Conservation (phyloP, 2,329 filamentous ascomycete species). For the Cladosporium velox region DNA sequence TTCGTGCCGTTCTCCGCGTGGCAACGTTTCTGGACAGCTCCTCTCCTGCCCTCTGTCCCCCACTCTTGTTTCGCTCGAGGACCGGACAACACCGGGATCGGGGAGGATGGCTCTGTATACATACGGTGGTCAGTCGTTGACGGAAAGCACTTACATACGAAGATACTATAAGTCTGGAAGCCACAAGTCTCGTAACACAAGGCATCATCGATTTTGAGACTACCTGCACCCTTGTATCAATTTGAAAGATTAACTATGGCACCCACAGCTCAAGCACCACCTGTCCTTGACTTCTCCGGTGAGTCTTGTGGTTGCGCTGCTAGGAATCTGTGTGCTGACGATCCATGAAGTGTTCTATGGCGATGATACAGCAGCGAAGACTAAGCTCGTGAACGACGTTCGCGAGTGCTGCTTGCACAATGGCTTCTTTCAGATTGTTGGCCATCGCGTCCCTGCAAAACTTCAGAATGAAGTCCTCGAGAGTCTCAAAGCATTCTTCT, state of each 20-base stretch:
- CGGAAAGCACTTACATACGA: not conserved
- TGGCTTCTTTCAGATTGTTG: conserved; percentile 51
- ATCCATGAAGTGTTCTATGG: conserved; percentile 12
- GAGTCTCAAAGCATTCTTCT: conserved; percentile 46
- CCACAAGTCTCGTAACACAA: not conserved
- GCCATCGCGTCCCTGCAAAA: conserved; percentile 43
- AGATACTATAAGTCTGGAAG: not conserved
- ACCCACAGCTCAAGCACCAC: conserved; percentile 15
- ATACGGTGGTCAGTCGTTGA: not conserved
- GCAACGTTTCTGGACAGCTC: not conserved
- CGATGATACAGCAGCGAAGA: conserved; percentile 10
- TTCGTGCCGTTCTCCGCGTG: not conserved
- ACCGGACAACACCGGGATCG: not conserved
- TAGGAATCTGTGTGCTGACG: not conserved
- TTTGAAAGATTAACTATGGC: not conserved
- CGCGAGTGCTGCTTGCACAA: conserved; percentile 16
- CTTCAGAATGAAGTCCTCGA: conserved; percentile 43
- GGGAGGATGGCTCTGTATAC: not conserved
- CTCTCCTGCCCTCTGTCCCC: not conserved
- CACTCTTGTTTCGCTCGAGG: not conserved
- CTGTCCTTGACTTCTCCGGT: conserved; percentile 19
- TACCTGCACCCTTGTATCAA: not conserved
- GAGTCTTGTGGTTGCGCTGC: not conserved
- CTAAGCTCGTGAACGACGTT: conserved; percentile 13
- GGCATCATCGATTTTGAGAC: not conserved